Evolutionary conservation across 176 grass and related monocot species (phyloP), one percentile per base, ranked within the genome.

Genomic region (Canna indica): DNA sequence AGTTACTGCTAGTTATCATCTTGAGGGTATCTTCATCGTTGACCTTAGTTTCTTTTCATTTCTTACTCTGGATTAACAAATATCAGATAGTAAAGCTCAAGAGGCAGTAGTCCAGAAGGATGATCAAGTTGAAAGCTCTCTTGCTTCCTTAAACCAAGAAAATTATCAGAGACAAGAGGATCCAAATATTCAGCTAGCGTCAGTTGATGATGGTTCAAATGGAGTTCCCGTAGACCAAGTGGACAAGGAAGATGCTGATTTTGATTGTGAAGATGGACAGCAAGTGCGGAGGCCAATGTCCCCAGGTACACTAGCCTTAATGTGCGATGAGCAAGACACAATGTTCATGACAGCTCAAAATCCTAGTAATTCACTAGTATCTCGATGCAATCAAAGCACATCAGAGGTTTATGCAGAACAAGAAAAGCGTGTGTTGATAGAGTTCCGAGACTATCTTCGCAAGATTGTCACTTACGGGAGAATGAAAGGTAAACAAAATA

Each of bases 271-370:
- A 72, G 54, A 77, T 77, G 34, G 14, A 53, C 22, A 64, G 25
- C 63, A 57, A 16, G 53, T 30, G 26, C 57, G 39, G 8, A 77
- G 83, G 34, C 74, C 61, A 56, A 29, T 81, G 69, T 85, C 78
- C 30, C 78, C 78, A 35, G 63, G 45, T 63, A 81, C 78, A 36
- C 63, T 77, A 26, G 54, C 61, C 11, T 53, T 85, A 62, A 77
- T 85, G 74, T 85, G 78, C 35, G 70, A 85, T 14, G 74, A 81
- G 63, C 73, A 58, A 64, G 78, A 74, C 22, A 38, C 62, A 44
- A 31, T 73, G 75, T 77, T 81, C 38, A 44, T 35, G 78, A 36
- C 54, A 12, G 61, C 76, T 53, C 72, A 44, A 74, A 59, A n/a
- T 83, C 11, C 64, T 41, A 17, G 32, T 35, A 47, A 39, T 39